Evolutionary conservation across 768 basidiomycete genomes (phyloP).

Genomic region (Multifurca ochricompacta): DNA sequence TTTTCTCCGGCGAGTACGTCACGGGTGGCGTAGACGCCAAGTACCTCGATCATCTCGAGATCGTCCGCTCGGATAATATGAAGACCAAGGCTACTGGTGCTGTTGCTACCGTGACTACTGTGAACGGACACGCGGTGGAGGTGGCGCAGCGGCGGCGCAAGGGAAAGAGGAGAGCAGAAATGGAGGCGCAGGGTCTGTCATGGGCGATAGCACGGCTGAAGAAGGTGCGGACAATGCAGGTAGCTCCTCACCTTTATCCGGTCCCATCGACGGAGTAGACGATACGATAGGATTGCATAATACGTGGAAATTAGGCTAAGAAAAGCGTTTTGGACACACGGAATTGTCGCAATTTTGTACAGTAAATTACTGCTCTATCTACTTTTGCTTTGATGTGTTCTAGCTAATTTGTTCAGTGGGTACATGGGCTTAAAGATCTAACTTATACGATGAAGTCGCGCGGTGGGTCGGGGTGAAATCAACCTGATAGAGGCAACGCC

Average conservation of each 20-base stretch:
- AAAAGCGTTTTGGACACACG: too few species aligned
- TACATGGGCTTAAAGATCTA: too few species aligned
- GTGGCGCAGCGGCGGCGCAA: constrained; percentile 27
- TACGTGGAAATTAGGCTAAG: constrained; percentile 42
- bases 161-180: constrained; percentile 23
- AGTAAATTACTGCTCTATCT: too few species aligned
- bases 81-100: constrained; percentile 40
- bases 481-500: too few species aligned
- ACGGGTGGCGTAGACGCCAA: constrained; percentile 85
- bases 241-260: constrained; percentile 28
- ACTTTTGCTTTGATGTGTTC: too few species aligned
- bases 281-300: constrained; percentile 79
- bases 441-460: too few species aligned
- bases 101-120: constrained; percentile 3
- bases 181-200: constrained; percentile 25
- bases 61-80: constrained; percentile 72
- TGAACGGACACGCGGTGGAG: constrained; percentile 21
- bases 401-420: too few species aligned
- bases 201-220: constrained; percentile 11
- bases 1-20: constrained; percentile 95
- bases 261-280: constrained; percentile 54
- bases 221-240: constrained; percentile 21
- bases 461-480: too few species aligned
- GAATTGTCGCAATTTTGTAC: too few species aligned
- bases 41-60: constrained; percentile 72